Evolutionary conservation across 176 grass and related monocot genomes (phyloP).

Genomic region (Aegilops umbellulata): DNA sequence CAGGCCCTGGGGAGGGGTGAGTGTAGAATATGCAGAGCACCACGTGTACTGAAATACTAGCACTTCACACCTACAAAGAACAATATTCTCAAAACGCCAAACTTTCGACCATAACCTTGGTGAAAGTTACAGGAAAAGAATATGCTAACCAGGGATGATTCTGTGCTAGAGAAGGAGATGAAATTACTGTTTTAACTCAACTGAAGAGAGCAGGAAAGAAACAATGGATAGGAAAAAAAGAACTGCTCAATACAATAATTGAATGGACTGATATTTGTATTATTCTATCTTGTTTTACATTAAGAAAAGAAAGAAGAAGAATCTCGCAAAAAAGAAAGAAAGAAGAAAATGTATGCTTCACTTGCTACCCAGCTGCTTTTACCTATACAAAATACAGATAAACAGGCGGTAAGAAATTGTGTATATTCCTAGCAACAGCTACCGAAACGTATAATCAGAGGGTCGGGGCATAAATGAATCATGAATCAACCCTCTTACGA

Average conservation of each 20-base stretch:
- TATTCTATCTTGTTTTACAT: neutral
- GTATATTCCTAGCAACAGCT: neutral
- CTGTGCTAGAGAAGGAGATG: neutral
- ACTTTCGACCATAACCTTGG: neutral
- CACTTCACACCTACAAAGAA: neutral
- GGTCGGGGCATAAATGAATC: neutral
- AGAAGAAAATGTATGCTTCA: neutral
- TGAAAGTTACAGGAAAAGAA: neutral
- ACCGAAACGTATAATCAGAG: neutral
- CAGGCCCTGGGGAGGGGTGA: neutral
- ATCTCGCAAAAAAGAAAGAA: too few species aligned
- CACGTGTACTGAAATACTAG: neutral
- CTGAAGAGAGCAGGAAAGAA: neutral
- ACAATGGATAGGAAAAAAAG: neutral
- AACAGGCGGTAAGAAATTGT: neutral
- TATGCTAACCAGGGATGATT: neutral
- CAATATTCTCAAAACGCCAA: neutral
- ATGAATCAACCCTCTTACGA: neutral
- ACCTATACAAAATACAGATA: neutral
- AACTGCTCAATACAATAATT: neutral
- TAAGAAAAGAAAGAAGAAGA: neutral
- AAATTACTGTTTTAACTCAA: neutral
- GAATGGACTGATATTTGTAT: neutral
- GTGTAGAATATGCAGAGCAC: neutral
- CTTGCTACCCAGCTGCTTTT: neutral